Base-by-base conservation (phyloP, 1,284 basidiomycete species). In the Microbotryum intermedium region DNA sequence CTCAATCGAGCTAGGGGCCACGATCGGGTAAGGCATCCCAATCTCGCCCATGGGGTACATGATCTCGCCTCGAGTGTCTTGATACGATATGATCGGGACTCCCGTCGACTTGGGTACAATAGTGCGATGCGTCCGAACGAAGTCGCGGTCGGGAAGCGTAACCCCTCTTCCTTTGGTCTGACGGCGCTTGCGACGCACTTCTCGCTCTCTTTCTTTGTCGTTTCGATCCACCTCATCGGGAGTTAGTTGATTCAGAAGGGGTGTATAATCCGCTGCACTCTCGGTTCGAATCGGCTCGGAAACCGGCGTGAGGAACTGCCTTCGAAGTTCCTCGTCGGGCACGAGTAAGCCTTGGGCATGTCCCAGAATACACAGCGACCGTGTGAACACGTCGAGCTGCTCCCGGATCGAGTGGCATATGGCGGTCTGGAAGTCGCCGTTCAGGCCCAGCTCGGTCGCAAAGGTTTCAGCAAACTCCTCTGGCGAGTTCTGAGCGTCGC, bases 381-480 rank as follows among this genome's bases (percentile, higher is more conserved):
- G 92, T 74, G 91, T 85, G 76, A 93, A 91, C 2, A 86, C 83
- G 59, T 90, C 84, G 16, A 92, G 84, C 78, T 99, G 95, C 76
- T 99, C 95, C 51, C 94, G 85, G 66, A 99, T 97, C 39, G 86
- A 86, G 74, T 98, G 94, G 0, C 90, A 86, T 61, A 99, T 89
- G 18, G 93, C 91, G 23, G 93, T 97, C 90, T 82, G 85, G 79
- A 95, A 97, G 76, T 99, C 94, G 45, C 92, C 90, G 39, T 82
- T 81, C 21, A 98, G 78, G 1, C 95, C 95, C 20, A 99, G 78
- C 70, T 99, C 95, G 26, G 82, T 82, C 3, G 85, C 80, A 74
- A 95, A 97, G 0, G 86, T 79, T 66, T 88, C 86, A 9, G 94
- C 91, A 75, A 98, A 98, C 55, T 86, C 84, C 75, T 99, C 95